phyloP scores from a whole-genome alignment of 495 filamentous ascomycete species.

The Aspergillus coremiiformis region DNA sequence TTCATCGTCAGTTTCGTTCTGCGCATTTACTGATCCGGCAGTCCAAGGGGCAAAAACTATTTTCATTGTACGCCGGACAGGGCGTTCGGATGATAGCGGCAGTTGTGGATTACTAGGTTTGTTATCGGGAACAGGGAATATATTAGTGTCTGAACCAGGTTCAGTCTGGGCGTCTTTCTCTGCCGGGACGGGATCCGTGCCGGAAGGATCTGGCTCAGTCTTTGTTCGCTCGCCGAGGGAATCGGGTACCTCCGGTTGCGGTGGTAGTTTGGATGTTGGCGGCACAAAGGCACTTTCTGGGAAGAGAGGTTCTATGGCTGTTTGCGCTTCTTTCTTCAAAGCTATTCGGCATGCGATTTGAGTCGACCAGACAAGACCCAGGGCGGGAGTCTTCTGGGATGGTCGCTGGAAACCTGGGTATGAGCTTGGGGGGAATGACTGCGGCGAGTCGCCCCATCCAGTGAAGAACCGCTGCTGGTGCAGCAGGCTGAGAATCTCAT shows the following conservation, averaged over 20 bases:
- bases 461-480: constrained; percentile 92
- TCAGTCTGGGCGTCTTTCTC: neutral
- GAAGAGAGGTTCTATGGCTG: neutral
- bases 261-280: neutral
- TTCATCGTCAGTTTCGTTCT: constrained; percentile 17
- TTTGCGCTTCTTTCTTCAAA: constrained; percentile 49
- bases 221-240: neutral
- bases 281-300: neutral
- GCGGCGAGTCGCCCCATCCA: constrained; percentile 64
- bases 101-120: neutral
- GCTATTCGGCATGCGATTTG: constrained; percentile 78
- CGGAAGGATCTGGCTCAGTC: neutral
- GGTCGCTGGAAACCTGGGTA: constrained; percentile 7
- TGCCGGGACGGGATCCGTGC: neutral
- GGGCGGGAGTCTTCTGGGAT: constrained; percentile 67
- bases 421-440: neutral
- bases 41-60: constrained; percentile 74
- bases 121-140: neutral
- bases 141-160: neutral
- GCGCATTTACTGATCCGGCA: constrained; percentile 13
- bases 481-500: constrained; percentile 57
- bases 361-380: constrained; percentile 87
- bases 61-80: constrained; percentile 56
- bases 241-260: neutral
- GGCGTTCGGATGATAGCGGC: constrained; percentile 15